Base-by-base conservation (phyloP, 1,284 basidiomycete genomes). In the Malassezia globosa region DNA sequence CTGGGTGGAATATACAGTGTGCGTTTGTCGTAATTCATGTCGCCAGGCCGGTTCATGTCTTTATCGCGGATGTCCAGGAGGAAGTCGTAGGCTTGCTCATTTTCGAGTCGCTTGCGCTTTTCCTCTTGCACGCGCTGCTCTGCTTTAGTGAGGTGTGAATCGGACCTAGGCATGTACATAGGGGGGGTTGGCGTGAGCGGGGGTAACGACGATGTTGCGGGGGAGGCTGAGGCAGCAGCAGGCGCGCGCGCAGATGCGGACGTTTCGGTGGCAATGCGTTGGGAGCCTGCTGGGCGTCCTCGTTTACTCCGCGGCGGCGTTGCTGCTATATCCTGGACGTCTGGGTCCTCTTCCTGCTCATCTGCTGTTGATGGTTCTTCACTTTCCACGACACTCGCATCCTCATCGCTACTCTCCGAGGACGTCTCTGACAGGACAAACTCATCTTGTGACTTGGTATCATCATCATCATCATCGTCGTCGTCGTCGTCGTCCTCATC, bases 21-120 rank as follows among this genome's bases (percentile, higher is more conserved):
- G 50, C 92, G 78, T 3, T 85, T 84, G 67, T 99, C 94, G 67
- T 95, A 96, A n/a, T 85, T 81, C 0, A 85, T 81, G 60, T 92
- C 80, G 29, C 79, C 82, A 13, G 87, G 86, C 38, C 79, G 77
- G 53, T 82, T 78, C 4, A 82, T 80, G 60, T 96, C 87, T 77
- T 85, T 90, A 75, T 94, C 88, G 67, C 75, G 78, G 18, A 82
- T 75, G 60, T 89, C 81, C 21, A 76, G 67, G 35, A 97, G 76
- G 75, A 97, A 97, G 41, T 78, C 73, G 73, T 85, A 97, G 2
- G 85, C 81, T 56, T 82, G 79, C 53, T 95, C 89, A 7, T 78
- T 74, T 1, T 81, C 77, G 63, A 85, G 83, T 76, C 89, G 89
- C 56, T 84, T 82, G 19, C 60, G 57, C 52, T 63, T 64, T 35